A percentile compares a stretch with the other conserved stretches of the same genome.
Evolutionary conservation across 225 moss, liverwort and hornwort genomes (phyloP).

Genomic region (Straminergon stramineum): DNA sequence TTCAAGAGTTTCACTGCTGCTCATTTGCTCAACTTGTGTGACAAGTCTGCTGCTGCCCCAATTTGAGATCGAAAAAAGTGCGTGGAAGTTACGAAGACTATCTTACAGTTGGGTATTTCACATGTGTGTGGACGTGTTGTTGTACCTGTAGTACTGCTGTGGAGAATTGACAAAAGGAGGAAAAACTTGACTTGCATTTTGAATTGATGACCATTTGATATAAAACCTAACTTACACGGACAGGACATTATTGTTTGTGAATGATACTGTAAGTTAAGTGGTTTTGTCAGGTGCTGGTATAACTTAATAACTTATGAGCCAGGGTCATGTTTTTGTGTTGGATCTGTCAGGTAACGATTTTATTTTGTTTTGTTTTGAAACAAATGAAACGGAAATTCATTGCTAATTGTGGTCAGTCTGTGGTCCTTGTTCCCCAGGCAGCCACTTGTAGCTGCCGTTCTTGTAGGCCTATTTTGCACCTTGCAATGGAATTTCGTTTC

Average conservation of each 20-base stretch:
- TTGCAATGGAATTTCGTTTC: too few species aligned
- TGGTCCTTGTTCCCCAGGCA: too few species aligned
- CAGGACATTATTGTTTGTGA: neutral
- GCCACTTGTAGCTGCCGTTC: too few species aligned
- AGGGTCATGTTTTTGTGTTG: neutral
- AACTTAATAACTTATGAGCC: neutral
- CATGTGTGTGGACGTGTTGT: neutral
- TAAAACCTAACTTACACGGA: neutral
- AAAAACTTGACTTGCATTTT: neutral
- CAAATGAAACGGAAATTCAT: too few species aligned
- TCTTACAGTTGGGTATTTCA: neutral
- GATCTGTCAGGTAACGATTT: neutral
- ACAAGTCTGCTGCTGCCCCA: neutral
- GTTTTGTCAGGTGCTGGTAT: neutral
- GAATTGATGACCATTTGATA: neutral
- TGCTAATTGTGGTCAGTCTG: too few species aligned
- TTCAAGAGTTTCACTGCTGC: neutral
- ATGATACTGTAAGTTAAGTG: neutral
- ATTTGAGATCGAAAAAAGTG: neutral
- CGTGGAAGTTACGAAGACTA: neutral
- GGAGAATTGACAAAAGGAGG: neutral
- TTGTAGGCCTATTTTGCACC: too few species aligned
- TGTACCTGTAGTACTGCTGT: too few species aligned
- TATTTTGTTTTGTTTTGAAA: too few species aligned
- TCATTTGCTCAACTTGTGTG: neutral